These are phyloP conservation scores for Tremella mesenterica DNA, from an alignment of 768 basidiomycete species.

Conservation along the genomic window DNA sequence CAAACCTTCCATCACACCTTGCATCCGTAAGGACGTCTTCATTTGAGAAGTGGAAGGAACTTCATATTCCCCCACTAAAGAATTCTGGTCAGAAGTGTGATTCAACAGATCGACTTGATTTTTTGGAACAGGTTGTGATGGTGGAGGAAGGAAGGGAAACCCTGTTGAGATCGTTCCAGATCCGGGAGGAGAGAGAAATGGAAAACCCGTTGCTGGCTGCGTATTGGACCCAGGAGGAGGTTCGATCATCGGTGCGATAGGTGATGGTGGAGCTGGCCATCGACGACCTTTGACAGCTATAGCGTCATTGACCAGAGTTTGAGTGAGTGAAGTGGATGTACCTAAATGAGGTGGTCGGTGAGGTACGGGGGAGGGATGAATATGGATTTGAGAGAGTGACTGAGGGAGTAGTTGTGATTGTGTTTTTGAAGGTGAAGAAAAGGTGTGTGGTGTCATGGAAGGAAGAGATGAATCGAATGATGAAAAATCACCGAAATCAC, in stretches of 20 bases:
- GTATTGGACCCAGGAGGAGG: conserved; percentile 14
- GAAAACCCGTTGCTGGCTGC: conserved; percentile 6
- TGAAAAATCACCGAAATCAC: conserved; percentile 45
- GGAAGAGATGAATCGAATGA: conserved; percentile 17
- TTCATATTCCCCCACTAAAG: too few species aligned
- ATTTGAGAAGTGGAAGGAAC: too few species aligned
- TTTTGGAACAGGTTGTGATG: conserved; percentile 18
- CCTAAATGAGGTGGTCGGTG: conserved; percentile 12
- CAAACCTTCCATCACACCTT: not conserved
- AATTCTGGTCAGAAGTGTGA: too few species aligned
- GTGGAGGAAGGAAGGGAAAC: too few species aligned
- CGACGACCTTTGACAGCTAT: conserved; percentile 20
- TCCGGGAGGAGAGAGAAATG: conserved; percentile 29
- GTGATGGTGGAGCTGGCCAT: conserved; percentile 37
- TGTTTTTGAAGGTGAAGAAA: not conserved
- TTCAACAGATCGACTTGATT: too few species aligned
- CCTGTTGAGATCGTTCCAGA: too few species aligned
- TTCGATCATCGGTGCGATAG: conserved; percentile 24
- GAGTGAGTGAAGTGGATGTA: conserved; percentile 29
- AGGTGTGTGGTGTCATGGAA: not conserved
- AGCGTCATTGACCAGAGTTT: conserved; percentile 19
- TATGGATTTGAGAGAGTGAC: not conserved
- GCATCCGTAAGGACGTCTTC: not conserved
- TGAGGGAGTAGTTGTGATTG: not conserved
- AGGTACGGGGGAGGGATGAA: not conserved